Base-by-base conservation (phyloP, 169 alveolate genomes). In the Eimeria zaria region DNA sequence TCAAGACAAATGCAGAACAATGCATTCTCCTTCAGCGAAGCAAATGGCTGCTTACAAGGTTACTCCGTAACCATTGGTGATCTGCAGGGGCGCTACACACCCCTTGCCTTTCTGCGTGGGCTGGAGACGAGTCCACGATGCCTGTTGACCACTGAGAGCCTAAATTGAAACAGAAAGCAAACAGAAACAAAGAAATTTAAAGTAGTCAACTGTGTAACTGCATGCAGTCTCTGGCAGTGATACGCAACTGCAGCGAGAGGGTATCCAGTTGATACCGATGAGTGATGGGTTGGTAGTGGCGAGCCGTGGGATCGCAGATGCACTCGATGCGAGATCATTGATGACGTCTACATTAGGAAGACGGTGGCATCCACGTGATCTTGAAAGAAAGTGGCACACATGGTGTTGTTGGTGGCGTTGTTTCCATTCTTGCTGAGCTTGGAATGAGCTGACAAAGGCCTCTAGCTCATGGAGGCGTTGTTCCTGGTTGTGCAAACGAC, bases 381-480 rank as follows among this genome's bases (percentile, higher is more conserved):
- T 76, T 76, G 87, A 48, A 48, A 76, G 87, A 16, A 76, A 48
- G 24, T 76, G 69, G 58, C 91, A 48, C 91, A 30, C 16, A 24
- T 83, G 73, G 24, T 83, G 91, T 53, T 83, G 74, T 7, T 80
- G 46, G 16, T 83, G 91, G 53, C 64, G 91, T 60, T 83, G 91
- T 36, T 83, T 58, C 91, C 91, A 83, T 16, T 83, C 74, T 36
- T 83, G 91, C 69, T 83, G 91, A 3, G 73, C 69, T 22, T 83
- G 91, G 4, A 51, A 33, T n/a, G 91, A 53, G 73, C 73, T 36
- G 36, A 83, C 69, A 41, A 83, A 18, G 39, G 69, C 73, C 91
- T 83, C 91, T n/a, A 83, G 55, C 53, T 83, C 74, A 33, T 58
- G 91, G 16, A 83, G 69, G 36, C 91, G 91, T 83, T 58, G 69